Percentiles rank a stretch among this genome's conserved stretches.
Conservation (phyloP, 176 grass and related monocot species). For the Lolium multiflorum region DNA sequence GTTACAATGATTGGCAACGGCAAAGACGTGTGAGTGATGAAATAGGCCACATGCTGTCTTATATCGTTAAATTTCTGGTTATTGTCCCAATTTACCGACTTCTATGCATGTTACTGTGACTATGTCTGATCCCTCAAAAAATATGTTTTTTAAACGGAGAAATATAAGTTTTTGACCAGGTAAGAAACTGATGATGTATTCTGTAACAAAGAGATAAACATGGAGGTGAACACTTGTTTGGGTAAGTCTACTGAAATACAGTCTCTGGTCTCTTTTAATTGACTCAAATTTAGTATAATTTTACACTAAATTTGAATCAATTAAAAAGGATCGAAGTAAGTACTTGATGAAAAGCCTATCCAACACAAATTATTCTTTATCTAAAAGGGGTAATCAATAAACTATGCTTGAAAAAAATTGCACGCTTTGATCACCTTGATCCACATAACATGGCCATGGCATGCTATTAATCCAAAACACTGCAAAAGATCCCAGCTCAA, state of each 20-base stretch:
- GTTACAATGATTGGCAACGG: neutral
- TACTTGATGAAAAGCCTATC: neutral
- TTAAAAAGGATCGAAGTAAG: no score
- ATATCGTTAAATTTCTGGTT: neutral
- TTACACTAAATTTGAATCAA: no score
- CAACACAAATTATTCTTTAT: neutral
- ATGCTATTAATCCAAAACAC: neutral
- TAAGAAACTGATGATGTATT: no score
- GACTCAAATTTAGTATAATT: no score
- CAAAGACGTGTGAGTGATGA: neutral
- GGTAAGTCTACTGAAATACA: neutral
- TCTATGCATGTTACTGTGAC: no score
- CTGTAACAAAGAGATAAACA: neutral
- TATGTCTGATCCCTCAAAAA: no score
- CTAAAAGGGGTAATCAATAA: neutral
- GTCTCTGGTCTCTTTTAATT: no score
- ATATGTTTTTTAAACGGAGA: no score
- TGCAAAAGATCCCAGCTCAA: neutral
- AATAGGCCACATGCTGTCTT: neutral
- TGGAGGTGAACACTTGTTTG: neutral
- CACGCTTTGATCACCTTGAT: slow-evolving; percentile 16
- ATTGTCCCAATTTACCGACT: neutral
- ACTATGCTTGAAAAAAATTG: neutral
- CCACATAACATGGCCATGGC: neutral
- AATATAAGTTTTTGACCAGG: neutral